phyloP scores from a whole-genome alignment of 495 filamentous ascomycete genomes.

The Aspergillus sclerotiicarbonarius region DNA sequence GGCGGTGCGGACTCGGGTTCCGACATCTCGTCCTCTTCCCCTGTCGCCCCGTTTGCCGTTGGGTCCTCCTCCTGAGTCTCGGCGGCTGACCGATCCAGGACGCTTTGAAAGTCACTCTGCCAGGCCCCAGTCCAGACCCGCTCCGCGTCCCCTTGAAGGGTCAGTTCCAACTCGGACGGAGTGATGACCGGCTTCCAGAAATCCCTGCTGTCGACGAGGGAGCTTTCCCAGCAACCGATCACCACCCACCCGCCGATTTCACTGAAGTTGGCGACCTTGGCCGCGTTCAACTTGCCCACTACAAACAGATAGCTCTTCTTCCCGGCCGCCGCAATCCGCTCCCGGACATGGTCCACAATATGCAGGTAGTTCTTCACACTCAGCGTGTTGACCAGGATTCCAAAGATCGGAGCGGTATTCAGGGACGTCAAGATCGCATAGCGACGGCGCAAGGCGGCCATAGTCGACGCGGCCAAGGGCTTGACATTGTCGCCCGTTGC shows the following conservation, averaged over 20 bases:
- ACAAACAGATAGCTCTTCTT: conserved; percentile 97
- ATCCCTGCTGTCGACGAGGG: conserved; percentile 77
- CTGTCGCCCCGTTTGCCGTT: conserved; percentile 24
- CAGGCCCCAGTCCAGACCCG: conserved; percentile 76
- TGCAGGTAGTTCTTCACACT: conserved; percentile 86
- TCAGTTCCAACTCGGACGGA: conserved; percentile 82
- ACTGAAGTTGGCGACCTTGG: conserved; percentile 93
- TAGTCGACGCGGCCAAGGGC: conserved; percentile 49
- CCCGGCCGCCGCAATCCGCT: conserved; percentile 67
- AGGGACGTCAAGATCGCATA: conserved; percentile 85
- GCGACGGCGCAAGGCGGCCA: conserved; percentile 69
- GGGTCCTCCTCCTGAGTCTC: conserved; percentile 17
- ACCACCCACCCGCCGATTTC: conserved; percentile 97
- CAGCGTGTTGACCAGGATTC: conserved; percentile 92
- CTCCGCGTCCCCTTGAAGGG: conserved; percentile 64
- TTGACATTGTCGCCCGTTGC: conserved; percentile 31
- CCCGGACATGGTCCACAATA: conserved; percentile 68
- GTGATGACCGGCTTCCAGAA: conserved; percentile 88
- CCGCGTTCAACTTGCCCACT: conserved; percentile 92
- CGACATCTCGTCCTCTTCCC: conserved; percentile 44
- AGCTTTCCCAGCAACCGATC: conserved; percentile 97
- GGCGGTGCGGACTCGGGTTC: conserved; percentile 73
- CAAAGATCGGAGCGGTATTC: conserved; percentile 77
- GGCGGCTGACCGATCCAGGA: conserved; percentile 40
- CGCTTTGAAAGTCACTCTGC: conserved; percentile 68